Evolutionary conservation across 2,329 filamentous ascomycete species (phyloP), one percentile per base, ranked within the genome.

Genomic region (Chrysosporium queenslandicum): DNA sequence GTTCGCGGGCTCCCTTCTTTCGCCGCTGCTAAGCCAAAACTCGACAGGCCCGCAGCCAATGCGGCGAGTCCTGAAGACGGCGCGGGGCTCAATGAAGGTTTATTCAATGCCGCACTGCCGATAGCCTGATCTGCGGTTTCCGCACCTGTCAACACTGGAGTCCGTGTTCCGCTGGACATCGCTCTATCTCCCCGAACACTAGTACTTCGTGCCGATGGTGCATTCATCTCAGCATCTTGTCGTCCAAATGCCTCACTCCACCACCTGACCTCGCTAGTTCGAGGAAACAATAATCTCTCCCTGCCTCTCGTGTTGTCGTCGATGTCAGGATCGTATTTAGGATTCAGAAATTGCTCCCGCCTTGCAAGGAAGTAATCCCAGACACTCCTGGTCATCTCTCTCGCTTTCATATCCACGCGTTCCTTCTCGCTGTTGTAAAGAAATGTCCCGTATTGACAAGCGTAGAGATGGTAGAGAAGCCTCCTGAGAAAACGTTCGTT

Each of bases 391-490:
- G 89, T 94, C 50, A 80, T 77, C 60, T 89, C 82, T 36, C 75
- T 73, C 0, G 86, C 82, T 25, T 75, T 77, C 20, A 80, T 78
- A 40, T 92, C 85, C 14, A 80, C 73, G 2, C 92, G 83, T 62
- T 95, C 86, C 63, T 89, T 92, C 67, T 98, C 92, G 52, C 82
- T 94, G 70, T 98, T 96, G 69, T 87, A 95, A 4, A 98, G 76
- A 66, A 98, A 98, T 0, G 91, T 96, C 42, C 92, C 92, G 58
- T 96, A 98, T 66, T 98, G 92, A 59, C 90, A 95, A 0, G 91
- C 91, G 65, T 97, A 91, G 1, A 94, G 78, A 66, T 98, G 92
- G 64, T 97, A 98, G 1, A 97, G 75, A 2, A 98, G 74, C 18
- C 92, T 82, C 23, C 88, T 80, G 5, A 98, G 73, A 67, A 98